Evolutionary conservation across 306 rosid species (phyloP), one percentile per base, ranked within the genome.

Genomic region (Canavalia ensiformis): DNA sequence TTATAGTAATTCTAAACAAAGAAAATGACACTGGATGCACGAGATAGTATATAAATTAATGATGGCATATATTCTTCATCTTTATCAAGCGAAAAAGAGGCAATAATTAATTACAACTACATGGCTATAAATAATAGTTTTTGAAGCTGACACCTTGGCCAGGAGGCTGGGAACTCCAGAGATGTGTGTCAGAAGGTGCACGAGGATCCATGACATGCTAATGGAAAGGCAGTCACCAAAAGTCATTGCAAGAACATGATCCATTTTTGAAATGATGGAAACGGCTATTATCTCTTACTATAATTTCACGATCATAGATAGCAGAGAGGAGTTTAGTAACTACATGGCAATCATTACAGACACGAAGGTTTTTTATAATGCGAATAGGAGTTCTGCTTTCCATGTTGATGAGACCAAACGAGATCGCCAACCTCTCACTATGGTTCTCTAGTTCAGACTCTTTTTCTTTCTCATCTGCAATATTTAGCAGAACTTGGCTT

Each of bases 191-290:
- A 6, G 35, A 31, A 33, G 62, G 34, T 25, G 29, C 46, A 11
- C 44, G 51, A 39, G 62, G 37, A 51, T 72, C 80, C 49, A 41
- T 58, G 50, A 47, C 49, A 28, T 55, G 64, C 69, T 33, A 46
- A 66, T 44, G 52, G 60, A 67, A 68, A 66, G 59, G 54, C 74
- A 34, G 35, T 89, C 88, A 89, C 91, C 93, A 89, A 85, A 91
- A 88, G 81, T 89, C 88, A 68, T 87, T 78, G 86, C 93, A 91
- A 60, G 93, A 86, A 82, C 93, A 89, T 4, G 83, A 86, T 31
- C 90, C 90, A 30, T 86, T 86, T 78, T 79, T 80, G 68, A 89
- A 91, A 82, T 86, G 96, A 83, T 88, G 96, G 89, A 91, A 86
- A 44, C 85, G 89, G 69, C 90, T 86, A 46, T 49, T 84, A 77